Evolutionary conservation across 2,329 filamentous ascomycete genomes (phyloP).

Genomic region (Stemphylium vesicarium): DNA sequence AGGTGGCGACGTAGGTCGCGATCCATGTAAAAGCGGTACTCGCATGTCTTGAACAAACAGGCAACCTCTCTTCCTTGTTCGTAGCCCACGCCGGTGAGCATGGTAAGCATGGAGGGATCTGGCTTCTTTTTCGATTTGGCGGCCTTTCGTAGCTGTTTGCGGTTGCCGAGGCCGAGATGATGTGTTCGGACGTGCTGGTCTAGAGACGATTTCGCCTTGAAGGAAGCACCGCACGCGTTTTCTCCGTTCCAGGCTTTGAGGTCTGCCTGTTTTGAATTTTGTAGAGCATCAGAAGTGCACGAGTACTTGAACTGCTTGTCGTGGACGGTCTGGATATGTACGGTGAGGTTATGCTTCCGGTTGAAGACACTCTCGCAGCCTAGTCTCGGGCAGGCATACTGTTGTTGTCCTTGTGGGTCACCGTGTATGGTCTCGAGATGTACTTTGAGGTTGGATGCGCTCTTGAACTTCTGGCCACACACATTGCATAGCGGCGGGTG

Average conservation of each 20-base stretch:
- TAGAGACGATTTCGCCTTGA: constrained; percentile 77
- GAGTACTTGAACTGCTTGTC: constrained; percentile 74
- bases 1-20: constrained; percentile 65
- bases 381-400: constrained; percentile 68
- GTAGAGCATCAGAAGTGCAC: constrained; percentile 74
- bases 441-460: constrained; percentile 57
- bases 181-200: constrained; percentile 85
- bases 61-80: constrained; percentile 56
- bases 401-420: constrained; percentile 49
- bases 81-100: constrained; percentile 65
- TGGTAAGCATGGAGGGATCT: constrained; percentile 45
- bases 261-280: constrained; percentile 57
- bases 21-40: constrained; percentile 62
- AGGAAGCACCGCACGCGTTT: constrained; percentile 75
- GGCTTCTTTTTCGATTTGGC: constrained; percentile 46
- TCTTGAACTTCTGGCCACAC: constrained; percentile 72
- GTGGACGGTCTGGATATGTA: constrained; percentile 79
- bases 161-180: constrained; percentile 69
- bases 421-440: constrained; percentile 80
- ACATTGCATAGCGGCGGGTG: constrained; percentile 77
- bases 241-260: constrained; percentile 68
- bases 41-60: constrained; percentile 60
- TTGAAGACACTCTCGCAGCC: constrained; percentile 81
- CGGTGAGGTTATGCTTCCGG: constrained; percentile 79
- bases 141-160: constrained; percentile 44